Base-by-base conservation (phyloP, 768 basidiomycete species). In the Mycena indigotica region DNA sequence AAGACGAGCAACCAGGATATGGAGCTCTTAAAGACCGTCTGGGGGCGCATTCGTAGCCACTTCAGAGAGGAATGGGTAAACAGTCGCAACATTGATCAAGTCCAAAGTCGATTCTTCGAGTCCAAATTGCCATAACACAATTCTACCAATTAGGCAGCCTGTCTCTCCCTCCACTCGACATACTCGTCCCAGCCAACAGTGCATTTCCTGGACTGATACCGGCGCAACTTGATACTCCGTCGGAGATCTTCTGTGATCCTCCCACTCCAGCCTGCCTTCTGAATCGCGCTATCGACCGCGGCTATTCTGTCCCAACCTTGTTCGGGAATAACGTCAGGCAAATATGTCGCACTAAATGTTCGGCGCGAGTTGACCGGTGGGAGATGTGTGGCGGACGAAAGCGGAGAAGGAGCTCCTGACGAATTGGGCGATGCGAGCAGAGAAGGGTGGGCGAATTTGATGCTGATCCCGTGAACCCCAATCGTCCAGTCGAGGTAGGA, bases 261-360 rank as follows among this genome's bases (percentile, higher is more conserved):
- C 1, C 91, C 93, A 55, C 71, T 82, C 89, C 89, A 98, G 3
- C 95, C 97, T 3, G 95, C 92, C 74, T 99, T 99, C 61, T 85
- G 83, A 62, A 98, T 93, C 26, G 95, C 93, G 65, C 88, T 93
- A 65, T 95, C 88, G 35, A 99, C 75, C 5, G 96, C 88, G 71
- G 97, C 91, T 56, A 88, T 76, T 80, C 89, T 90, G 60, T 87
- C 84, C 97, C 97, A 99, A 5, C 93, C 95, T 72, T 98, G 96
- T 32, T 93, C 92, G 0, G 88, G 83, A 40, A 92, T 89, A 57
- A 99, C 90, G 53, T 98, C 88, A 4, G 97, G 97, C 12, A 99
- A 81, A 73, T 95, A 99, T 0, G 93, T 95, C 6, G 95, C 95
- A 12, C 86, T 82, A 65, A 95, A 86, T 1, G 80, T 77, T 61